Evolutionary conservation across 2,329 filamentous ascomycete genomes (phyloP), one percentile per base, ranked within the genome.

Genomic region (Xylaria sp.): DNA sequence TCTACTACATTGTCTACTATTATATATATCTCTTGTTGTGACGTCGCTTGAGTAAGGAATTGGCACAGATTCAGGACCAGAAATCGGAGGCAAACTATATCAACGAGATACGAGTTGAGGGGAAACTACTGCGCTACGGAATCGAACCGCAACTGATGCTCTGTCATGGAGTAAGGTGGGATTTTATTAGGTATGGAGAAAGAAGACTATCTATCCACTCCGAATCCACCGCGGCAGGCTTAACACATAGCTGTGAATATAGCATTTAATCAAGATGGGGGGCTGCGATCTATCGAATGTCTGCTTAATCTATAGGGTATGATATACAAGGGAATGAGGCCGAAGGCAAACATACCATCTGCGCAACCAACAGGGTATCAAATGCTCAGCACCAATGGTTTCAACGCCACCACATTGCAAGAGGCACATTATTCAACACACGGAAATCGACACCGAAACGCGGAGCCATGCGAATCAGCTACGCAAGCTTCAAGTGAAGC

Each of bases 361-460:
- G 56, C 41, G 48, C 32, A 48, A 30, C 25, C 28, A 60, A 45
- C 20, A 45, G 62, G 60, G 46, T 63, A 63, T 66, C 53, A 43
- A 58, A 39, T 59, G 46, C 52, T 56, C 39, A n/a, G n/a, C 62
- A 48, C 23, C 46, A 15, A 30, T 62, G 10, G 32, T 48, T 59
- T 25, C 46, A 59, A 66, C 48, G 32, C 55, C 55, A 60, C n/a
- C 23, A 5, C 43, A 20, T 30, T 58, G 56, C 9, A n/a, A 67
- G 30, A 45, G 41, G 8, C 41, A 23, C 41, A n/a, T 45, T 20
- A 45, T 45, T 10, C 62, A 20, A 32, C 34, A 34, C 23, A n/a
- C 30, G n/a, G n/a, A 53, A 53, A 23, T 25, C 15, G 28, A 66
- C 25, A 48, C 53, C 41, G 56, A 23, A 69, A 69, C 63, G 46